phyloP scores from a whole-genome alignment of 805 yeast genomes.

The Lipomyces spencermartinsiae region DNA sequence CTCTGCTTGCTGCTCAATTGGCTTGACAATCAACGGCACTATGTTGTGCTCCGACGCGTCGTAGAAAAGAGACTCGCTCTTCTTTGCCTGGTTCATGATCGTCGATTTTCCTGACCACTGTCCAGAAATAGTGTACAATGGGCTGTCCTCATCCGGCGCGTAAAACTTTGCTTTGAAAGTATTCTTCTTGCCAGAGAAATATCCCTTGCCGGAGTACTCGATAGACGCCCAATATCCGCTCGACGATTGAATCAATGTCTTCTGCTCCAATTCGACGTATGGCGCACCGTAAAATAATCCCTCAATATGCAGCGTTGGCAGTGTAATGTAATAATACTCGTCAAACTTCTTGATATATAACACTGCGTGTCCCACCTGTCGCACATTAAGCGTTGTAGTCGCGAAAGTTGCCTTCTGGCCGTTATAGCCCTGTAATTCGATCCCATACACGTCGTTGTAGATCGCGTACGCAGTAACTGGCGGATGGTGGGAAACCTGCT shows the following conservation, averaged over 20 bases:
- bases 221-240: conserved; percentile 74
- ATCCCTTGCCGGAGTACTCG: conserved; percentile 91
- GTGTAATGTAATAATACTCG: conserved; percentile 79
- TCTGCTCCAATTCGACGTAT: conserved; percentile 91
- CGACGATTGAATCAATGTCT: conserved; percentile 81
- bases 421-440: conserved; percentile 83
- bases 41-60: conserved; percentile 50
- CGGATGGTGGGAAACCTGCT: conserved; percentile 97
- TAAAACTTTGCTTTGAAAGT: conserved; percentile 84
- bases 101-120: conserved; percentile 88
- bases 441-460: conserved; percentile 71
- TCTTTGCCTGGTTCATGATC: conserved; percentile 64
- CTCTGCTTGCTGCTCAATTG: conserved; percentile 76
- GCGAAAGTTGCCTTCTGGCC: conserved; percentile 86
- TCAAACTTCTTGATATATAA: conserved; percentile 58
- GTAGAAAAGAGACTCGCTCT: conserved; percentile 44
- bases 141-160: conserved; percentile 53
- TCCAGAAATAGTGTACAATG: conserved; percentile 80
- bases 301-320: conserved; percentile 94
- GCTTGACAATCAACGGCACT: conserved; percentile 73
- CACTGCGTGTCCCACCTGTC: conserved; percentile 91
- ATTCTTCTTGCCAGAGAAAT: conserved; percentile 93
- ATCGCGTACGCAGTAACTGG: conserved; percentile 94
- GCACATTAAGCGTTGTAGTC: conserved; percentile 74
- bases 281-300: conserved; percentile 92